Evolutionary conservation across 192 early-diverging fungal species (phyloP).

Genomic region (Gamsiella multidivaricata): DNA sequence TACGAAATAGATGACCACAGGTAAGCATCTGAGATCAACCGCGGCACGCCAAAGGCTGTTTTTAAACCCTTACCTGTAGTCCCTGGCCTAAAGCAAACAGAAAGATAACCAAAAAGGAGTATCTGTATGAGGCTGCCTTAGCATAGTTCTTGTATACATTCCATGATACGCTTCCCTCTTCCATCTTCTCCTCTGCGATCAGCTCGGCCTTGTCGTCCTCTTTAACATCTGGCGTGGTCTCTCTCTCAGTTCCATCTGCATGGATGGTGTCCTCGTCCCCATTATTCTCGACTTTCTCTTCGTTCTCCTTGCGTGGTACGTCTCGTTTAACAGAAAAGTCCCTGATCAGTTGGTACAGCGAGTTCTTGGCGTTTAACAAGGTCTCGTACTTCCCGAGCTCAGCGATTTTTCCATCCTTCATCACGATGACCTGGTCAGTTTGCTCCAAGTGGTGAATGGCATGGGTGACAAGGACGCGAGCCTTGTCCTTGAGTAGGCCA

Average conservation of each 20-base stretch:
- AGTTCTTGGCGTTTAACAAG: slow-evolving; percentile 69
- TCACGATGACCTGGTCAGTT: slow-evolving; percentile 71
- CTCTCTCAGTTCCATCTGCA: too few relatives aligned
- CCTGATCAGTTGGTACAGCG: slow-evolving; percentile 70
- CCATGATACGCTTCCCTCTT: slow-evolving; percentile 81
- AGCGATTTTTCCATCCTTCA: slow-evolving; percentile 73
- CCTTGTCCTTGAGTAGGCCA: slow-evolving; percentile 80
- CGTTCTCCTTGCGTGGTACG: slow-evolving; percentile 13
- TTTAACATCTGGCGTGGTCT: too few relatives aligned
- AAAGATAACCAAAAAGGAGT: slow-evolving; percentile 71
- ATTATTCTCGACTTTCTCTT: slow-evolving; percentile 14
- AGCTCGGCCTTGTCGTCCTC: slow-evolving; percentile 57
- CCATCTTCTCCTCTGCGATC: slow-evolving; percentile 82
- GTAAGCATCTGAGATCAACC: too few relatives aligned
- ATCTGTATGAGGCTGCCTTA: slow-evolving; percentile 60
- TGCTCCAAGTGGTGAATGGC: slow-evolving; percentile 79
- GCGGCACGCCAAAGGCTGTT: too few relatives aligned
- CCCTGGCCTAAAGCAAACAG: background rate
- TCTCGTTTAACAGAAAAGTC: slow-evolving; percentile 66
- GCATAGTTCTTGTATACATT: slow-evolving; percentile 82
- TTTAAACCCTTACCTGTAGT: too few relatives aligned
- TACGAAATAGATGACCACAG: background rate
- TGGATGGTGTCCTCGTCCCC: too few relatives aligned
- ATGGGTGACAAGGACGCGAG: slow-evolving; percentile 83
- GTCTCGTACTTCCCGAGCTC: slow-evolving; percentile 72